These are phyloP conservation scores for Neonectria coccinea DNA, from an alignment of 2,329 filamentous ascomycete species.

Conservation along the genomic window DNA sequence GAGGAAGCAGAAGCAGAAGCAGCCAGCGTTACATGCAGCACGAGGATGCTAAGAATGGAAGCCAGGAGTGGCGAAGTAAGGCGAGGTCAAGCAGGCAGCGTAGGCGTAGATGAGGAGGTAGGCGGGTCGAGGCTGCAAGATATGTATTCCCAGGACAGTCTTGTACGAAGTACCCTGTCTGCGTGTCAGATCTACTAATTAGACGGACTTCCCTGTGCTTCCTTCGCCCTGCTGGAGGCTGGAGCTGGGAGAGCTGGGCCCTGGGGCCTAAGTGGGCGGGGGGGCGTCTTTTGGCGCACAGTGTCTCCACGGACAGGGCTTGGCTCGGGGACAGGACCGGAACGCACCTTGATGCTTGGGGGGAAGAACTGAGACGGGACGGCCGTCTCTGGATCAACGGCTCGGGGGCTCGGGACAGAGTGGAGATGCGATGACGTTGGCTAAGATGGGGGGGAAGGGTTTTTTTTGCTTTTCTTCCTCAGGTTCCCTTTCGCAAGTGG, in stretches of 20 bases:
- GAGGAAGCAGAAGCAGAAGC: conserved; percentile 21
- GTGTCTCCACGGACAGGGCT: conserved; percentile 28
- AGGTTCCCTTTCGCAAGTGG: conserved; percentile 6
- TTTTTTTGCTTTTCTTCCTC: conserved; percentile 20
- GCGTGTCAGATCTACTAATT: conserved; percentile 49
- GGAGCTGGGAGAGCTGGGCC: conserved; percentile 16
- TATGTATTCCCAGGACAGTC: conserved; percentile 25
- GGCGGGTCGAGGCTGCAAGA: conserved; percentile 27
- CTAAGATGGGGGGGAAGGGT: conserved; percentile 24
- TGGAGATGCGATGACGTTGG: conserved; percentile 49
- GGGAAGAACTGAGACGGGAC: conserved; percentile 14
- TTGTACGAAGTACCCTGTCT: conserved; percentile 33
- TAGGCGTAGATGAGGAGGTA: conserved; percentile 5
- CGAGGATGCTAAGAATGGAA: conserved; percentile 45
- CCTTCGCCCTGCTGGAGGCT: conserved; percentile 14
- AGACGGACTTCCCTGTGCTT: conserved; percentile 44
- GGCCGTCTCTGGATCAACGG: conserved; percentile 43
- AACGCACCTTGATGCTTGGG: conserved; percentile 11
- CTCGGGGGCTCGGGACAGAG: conserved; percentile 44
- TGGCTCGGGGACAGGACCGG: conserved; percentile 24
- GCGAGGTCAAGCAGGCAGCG: conserved; percentile 20
- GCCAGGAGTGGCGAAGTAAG: conserved; percentile 31
- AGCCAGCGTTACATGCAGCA: conserved; percentile 49
- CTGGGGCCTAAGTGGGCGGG: conserved; percentile 24
- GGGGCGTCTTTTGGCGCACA: conserved; percentile 29